Evolutionary conservation across 31 red algal genomes (phyloP), one percentile per base, ranked within the genome.

Genomic region (Odonthalia washingtoniensis): DNA sequence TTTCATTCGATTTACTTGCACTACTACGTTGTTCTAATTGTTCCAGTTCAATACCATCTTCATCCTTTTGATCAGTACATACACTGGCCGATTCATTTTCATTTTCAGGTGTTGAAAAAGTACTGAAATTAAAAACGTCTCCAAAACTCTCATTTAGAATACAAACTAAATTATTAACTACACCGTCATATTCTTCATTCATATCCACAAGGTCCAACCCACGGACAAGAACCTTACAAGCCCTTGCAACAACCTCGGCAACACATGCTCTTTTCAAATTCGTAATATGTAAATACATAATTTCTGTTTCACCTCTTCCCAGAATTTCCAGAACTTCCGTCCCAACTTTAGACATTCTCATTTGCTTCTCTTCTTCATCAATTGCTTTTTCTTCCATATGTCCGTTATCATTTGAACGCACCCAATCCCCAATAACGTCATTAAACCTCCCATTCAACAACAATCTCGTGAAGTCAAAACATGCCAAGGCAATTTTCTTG

Each of bases 401-500:
- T 72, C 67, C 18, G 28, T 16, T n/a, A 27, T 43, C 40, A 17
- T 27, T 46, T 66, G 35, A 27, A 24, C 27, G 18, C 17, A 38
- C 67, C 37, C 27, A 60, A 17, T 18, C 36, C 14, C 40, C 34
- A 60, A 91, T 57, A 28, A 65, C 21, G 26, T 26, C 24, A 49
- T 91, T 91, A 36, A 91, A 68, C 21, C 74, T 77, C 17, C 89
- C 89, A 62, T 80, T 83, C 35, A 91, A 38, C 63, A 91, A 81
- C 21, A 74, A 79, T 74, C 89, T 77, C 30, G 89, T 70, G 40
- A 91, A 91, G 83, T 91, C 89, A 83, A 91, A 91, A 43, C 72
- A 84, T 32, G 77, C 81, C 31, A 91, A 61, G 34, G 81, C 80
- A 30, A 74, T 63, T 33, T 70, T 53, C 30, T 80, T 72, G 73